Base-by-base conservation (phyloP, 2,329 filamentous ascomycete genomes). In the Sporothrix inflata region DNA sequence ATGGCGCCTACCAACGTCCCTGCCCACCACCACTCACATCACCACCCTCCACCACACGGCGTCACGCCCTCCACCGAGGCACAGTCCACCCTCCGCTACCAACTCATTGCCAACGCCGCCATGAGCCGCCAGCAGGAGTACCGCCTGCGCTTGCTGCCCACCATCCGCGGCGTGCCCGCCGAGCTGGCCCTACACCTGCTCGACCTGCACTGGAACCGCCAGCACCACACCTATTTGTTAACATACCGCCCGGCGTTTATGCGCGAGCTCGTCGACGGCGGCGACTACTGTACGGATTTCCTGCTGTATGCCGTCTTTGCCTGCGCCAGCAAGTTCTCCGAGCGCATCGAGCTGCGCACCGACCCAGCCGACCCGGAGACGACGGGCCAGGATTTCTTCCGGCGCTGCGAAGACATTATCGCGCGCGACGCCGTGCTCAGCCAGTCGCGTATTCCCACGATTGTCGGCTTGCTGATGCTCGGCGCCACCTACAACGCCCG, bases 241-340 rank as follows among this genome's bases (percentile, higher is more conserved):
- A 81, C 81, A 1, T 83, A 83, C 74, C 79, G 81, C 4, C 81
- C 81, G 0, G 79, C 79, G 0, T 76, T 83, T 57, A 82, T 82
- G 79, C 76, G 78, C 11, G 79, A 81, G 67, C 76, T 83, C 40
- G 70, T 76, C 11, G 75, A 78, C 1, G 76, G 75, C 7, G 82
- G 82, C 1, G 79, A 79, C 7, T 80, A 81, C 72, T 79, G 77
- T 65, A 82, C 79, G 1, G 77, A 79, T 47, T 79, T 84, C 19
- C 75, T 83, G 3, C 72, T 83, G 11, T 82, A 82, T 70, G 79
- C 82, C 6, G 81, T 80, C 5, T 79, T 78, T 60, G 78, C 78
- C 49, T 76, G 75, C 38, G 71, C 77, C 11, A 78, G 74, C 61
- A 80, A 79, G 61, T 79, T 76, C 47, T 77, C 76, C 4, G 73